Conservation (phyloP, 768 basidiomycete species). For the Russula dissimulans region DNA sequence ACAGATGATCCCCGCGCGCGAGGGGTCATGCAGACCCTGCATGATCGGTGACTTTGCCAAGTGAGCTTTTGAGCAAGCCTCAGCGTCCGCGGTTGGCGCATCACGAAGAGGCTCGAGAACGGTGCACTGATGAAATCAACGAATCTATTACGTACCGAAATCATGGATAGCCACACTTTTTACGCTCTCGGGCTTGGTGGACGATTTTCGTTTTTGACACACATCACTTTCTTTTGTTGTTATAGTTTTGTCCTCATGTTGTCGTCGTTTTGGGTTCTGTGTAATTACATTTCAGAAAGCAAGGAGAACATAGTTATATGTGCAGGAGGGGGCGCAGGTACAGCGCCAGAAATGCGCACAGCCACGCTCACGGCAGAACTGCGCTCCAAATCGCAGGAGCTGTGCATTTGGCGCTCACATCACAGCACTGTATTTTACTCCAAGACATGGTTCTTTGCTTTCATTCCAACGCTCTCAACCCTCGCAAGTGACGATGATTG, state of each 20-base stretch:
- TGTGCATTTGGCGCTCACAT: not conserved
- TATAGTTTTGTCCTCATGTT: not conserved
- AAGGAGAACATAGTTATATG: not conserved
- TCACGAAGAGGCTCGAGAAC: too few species aligned
- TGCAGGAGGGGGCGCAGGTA: not conserved
- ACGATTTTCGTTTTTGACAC: not conserved
- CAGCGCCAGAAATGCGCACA: not conserved
- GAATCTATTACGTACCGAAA: not conserved
- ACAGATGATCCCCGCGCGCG: slow-evolving; percentile 53
- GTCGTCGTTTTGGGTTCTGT: not conserved
- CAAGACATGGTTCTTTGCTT: not conserved
- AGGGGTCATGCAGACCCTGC: not conserved
- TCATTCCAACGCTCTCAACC: not conserved
- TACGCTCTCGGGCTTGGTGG: not conserved
- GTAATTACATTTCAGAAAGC: not conserved
- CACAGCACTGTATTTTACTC: too few species aligned
- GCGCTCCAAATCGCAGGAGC: not conserved
- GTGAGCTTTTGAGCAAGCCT: not conserved
- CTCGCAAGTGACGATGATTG: slow-evolving; percentile 7
- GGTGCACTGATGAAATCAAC: not conserved
- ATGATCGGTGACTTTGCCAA: slow-evolving; percentile 10
- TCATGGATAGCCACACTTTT: not conserved
- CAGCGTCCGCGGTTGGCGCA: not conserved
- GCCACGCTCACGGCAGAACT: not conserved
- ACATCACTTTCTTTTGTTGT: not conserved